phyloP scores from a whole-genome alignment of 116 monocot genomes.

The Iris pallida region DNA sequence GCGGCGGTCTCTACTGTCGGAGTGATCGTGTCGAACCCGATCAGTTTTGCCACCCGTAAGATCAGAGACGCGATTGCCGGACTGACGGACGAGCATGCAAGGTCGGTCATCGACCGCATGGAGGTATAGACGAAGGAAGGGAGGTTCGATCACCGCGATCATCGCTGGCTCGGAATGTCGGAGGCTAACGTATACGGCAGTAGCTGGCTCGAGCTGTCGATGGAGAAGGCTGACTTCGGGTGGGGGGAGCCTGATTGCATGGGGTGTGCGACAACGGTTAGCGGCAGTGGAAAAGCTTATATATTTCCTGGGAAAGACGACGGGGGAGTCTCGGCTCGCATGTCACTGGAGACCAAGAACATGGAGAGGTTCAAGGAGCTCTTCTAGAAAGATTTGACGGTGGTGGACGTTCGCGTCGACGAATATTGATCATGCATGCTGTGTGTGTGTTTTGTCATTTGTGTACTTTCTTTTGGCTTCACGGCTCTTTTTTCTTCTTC shows the following conservation, averaged over 20 bases:
- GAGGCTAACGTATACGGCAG: slow-evolving; percentile 7
- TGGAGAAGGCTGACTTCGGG: slow-evolving; percentile 52
- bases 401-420: background rate
- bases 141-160: background rate
- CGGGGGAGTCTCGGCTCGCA: slow-evolving; percentile 13
- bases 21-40: slow-evolving; percentile 6
- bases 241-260: slow-evolving; percentile 45
- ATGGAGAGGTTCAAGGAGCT: slow-evolving; percentile 27
- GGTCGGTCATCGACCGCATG: slow-evolving; percentile 34
- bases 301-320: slow-evolving; percentile 26
- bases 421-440: no score
- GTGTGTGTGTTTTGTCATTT: no score
- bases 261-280: slow-evolving; percentile 21
- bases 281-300: slow-evolving; percentile 24
- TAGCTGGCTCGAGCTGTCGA: slow-evolving; percentile 37
- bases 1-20: background rate
- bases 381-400: slow-evolving; percentile 16
- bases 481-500: no score
- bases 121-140: slow-evolving; percentile 19
- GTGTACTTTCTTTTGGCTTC: no score
- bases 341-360: slow-evolving; percentile 31
- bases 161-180: background rate
- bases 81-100: slow-evolving; percentile 20
- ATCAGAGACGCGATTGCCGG: slow-evolving; percentile 7
- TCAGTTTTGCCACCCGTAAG: slow-evolving; percentile 5